phyloP scores from a whole-genome alignment of 495 filamentous ascomycete species.

The Platismatia glauca region DNA sequence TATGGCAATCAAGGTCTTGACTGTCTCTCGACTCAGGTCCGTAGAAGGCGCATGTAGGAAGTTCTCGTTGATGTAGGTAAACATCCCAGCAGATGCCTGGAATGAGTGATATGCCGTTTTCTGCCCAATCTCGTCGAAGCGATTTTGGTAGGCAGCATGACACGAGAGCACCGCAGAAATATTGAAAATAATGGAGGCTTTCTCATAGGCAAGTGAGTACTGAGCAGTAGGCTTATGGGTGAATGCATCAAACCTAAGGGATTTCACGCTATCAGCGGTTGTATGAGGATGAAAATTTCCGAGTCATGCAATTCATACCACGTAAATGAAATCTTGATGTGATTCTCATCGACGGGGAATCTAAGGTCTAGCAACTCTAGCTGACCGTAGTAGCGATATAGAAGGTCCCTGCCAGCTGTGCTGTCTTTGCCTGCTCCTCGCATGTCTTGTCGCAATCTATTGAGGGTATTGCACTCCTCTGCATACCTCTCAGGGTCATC shows the following conservation, averaged over 20 bases:
- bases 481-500: slow-evolving; percentile 92
- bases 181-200: slow-evolving; percentile 99
- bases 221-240: slow-evolving; percentile 93
- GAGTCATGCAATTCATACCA: slow-evolving; percentile 52
- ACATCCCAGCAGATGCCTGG: slow-evolving; percentile 97
- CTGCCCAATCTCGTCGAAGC: slow-evolving; percentile 81
- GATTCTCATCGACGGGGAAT: slow-evolving; percentile 96
- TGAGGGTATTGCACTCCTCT: slow-evolving; percentile 91
- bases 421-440: slow-evolving; percentile 95
- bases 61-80: slow-evolving; percentile 99
- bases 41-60: slow-evolving; percentile 94
- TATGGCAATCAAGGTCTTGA: slow-evolving; percentile 85
- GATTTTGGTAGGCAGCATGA: slow-evolving; percentile 87
- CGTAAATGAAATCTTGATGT: slow-evolving; percentile 97
- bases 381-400: slow-evolving; percentile 97
- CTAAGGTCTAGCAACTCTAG: slow-evolving; percentile 87
- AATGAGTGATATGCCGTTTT: slow-evolving; percentile 98
- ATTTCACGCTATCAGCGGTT: slow-evolving; percentile 10
- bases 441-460: slow-evolving; percentile 98
- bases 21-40: slow-evolving; percentile 86
- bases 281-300: not conserved
- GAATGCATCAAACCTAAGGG: slow-evolving; percentile 87
- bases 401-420: slow-evolving; percentile 80
- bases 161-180: slow-evolving; percentile 95
- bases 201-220: slow-evolving; percentile 94